These are phyloP conservation scores for Mortierella alpina DNA, from an alignment of 192 early-diverging fungal genomes.

Conservation along the genomic window DNA sequence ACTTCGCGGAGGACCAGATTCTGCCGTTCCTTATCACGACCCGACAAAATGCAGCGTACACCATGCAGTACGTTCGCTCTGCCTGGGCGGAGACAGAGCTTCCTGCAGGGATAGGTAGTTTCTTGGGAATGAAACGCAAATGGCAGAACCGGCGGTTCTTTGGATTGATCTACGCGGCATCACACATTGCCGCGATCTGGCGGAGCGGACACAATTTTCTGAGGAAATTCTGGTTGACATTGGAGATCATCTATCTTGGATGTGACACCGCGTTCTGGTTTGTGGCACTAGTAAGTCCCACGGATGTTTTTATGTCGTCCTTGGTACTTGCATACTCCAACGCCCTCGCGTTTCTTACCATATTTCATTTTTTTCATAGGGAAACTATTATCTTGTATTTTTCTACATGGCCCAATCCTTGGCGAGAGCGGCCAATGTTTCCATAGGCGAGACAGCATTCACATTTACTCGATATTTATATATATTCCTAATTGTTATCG, in stretches of 20 bases:
- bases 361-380: slow-evolving; percentile 5
- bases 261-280: slow-evolving; percentile 53
- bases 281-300: slow-evolving; percentile 32
- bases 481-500: slow-evolving; percentile 46
- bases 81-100: slow-evolving; percentile 52
- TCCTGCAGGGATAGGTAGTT: slow-evolving; percentile 36
- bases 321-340: background rate
- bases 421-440: slow-evolving; percentile 15
- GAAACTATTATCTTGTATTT: slow-evolving; percentile 51
- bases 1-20: slow-evolving; percentile 53
- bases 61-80: slow-evolving; percentile 49
- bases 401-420: slow-evolving; percentile 46
- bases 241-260: slow-evolving; percentile 51
- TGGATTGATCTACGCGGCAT: slow-evolving; percentile 45
- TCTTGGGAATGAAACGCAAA: slow-evolving; percentile 53
- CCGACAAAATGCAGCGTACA: slow-evolving; percentile 19
- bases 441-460: slow-evolving; percentile 29
- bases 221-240: slow-evolving; percentile 44
- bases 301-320: background rate
- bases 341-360: background rate
- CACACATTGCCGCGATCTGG: slow-evolving; percentile 42
- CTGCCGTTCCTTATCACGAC: slow-evolving; percentile 46
- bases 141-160: slow-evolving; percentile 52
- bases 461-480: slow-evolving; percentile 44
- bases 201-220: slow-evolving; percentile 38